A percentile compares a stretch with the other conserved stretches of the same genome.
phyloP scores from a whole-genome alignment of 108 stramenopile genomes.

The Fistulifera pelliculosa region DNA sequence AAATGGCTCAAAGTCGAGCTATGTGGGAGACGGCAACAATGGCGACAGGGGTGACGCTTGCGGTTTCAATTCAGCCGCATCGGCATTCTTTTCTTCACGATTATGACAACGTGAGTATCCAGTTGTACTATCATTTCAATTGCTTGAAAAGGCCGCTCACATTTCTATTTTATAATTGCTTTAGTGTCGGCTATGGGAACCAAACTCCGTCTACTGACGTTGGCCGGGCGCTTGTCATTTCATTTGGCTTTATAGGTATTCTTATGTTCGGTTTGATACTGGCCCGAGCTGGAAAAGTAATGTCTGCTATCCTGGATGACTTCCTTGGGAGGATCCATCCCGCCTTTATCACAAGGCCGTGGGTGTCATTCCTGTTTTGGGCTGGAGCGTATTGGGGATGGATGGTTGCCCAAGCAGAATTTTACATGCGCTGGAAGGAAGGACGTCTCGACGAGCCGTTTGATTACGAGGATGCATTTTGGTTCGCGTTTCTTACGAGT shows the following conservation, averaged over 20 bases:
- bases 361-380: conserved; percentile 22
- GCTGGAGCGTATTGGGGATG: conserved; percentile 15
- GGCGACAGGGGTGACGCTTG: too few relatives aligned
- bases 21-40: too few relatives aligned
- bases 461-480: conserved; percentile 22
- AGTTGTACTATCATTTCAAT: too few relatives aligned
- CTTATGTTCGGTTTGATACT: conserved; percentile 25
- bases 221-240: conserved; percentile 25
- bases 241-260: conserved; percentile 28
- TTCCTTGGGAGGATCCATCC: conserved; percentile 3
- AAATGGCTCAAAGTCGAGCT: too few relatives aligned
- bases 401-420: conserved; percentile 19
- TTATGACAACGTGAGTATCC: too few relatives aligned
- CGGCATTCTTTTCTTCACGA: too few relatives aligned
- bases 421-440: conserved; percentile 8
- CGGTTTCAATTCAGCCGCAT: too few relatives aligned
- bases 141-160: too few relatives aligned
- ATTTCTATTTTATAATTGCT: too few relatives aligned
- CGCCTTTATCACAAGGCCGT: not conserved
- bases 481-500: conserved; percentile 34
- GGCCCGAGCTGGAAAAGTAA: conserved; percentile 20
- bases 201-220: conserved; percentile 23
- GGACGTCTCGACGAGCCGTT: conserved; percentile 8
- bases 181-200: conserved; percentile 41
- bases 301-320: conserved; percentile 24